Percentiles rank a stretch among this genome's conserved stretches.
Conservation (phyloP, 768 basidiomycete species). For the Clathrus columnatus region DNA sequence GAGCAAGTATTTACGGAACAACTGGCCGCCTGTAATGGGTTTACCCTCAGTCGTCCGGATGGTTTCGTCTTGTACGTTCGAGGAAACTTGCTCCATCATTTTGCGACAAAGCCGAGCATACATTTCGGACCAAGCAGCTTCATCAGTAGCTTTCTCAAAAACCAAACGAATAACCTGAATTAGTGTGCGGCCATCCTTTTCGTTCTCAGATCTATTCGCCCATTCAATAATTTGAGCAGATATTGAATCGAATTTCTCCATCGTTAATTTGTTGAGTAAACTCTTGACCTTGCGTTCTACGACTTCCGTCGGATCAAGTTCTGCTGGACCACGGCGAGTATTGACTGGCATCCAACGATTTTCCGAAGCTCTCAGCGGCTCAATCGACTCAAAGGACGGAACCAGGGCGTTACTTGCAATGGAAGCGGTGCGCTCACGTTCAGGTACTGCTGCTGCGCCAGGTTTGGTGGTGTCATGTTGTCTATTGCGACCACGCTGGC, state of each 20-base stretch:
- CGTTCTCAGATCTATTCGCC: slow-evolving; percentile 89
- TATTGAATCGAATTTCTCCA: slow-evolving; percentile 94
- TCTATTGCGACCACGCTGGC: slow-evolving; percentile 80
- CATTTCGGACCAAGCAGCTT: slow-evolving; percentile 94
- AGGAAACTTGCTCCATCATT: slow-evolving; percentile 90
- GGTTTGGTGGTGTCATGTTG: slow-evolving; percentile 41
- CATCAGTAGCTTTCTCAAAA: slow-evolving; percentile 96
- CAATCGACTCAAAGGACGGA: slow-evolving; percentile 48
- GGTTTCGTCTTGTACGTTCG: slow-evolving; percentile 81
- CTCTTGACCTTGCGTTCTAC: slow-evolving; percentile 91
- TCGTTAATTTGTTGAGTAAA: slow-evolving; percentile 90
- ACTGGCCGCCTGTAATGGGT: slow-evolving; percentile 84
- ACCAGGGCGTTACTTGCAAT: slow-evolving; percentile 19
- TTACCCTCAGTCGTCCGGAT: slow-evolving; percentile 76
- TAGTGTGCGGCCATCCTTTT: slow-evolving; percentile 88
- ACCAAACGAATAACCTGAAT: slow-evolving; percentile 95
- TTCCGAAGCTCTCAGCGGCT: slow-evolving; percentile 65
- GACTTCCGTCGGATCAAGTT: slow-evolving; percentile 62
- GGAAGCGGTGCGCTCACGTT: slow-evolving; percentile 18
- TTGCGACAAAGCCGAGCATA: slow-evolving; percentile 91
- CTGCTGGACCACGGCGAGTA: slow-evolving; percentile 33
- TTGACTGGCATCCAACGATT: slow-evolving; percentile 70
- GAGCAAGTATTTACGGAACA: slow-evolving; percentile 95
- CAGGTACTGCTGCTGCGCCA: slow-evolving; percentile 20
- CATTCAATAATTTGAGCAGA: slow-evolving; percentile 91